Evolutionary conservation across 192 early-diverging fungal species (phyloP), one percentile per base, ranked within the genome.

Genomic region (Coemansia sp.): DNA sequence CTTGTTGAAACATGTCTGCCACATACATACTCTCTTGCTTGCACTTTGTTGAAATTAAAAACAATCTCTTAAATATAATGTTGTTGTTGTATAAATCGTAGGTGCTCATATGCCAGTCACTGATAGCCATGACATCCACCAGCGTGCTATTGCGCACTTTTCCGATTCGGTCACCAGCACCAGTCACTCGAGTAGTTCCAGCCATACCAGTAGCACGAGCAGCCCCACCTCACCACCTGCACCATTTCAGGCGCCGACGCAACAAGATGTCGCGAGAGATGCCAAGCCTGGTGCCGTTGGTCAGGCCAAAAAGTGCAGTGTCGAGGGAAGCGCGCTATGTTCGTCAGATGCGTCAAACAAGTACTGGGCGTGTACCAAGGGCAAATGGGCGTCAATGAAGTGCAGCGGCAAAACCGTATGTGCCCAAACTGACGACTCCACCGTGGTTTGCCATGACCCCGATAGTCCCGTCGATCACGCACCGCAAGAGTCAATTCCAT

Each of bases 361-460:
- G 33, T 66, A 66, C 65, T 66, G 43, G 41, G 29, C 65, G 27
- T 66, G 65, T 41, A 49, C n/a, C 9, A 46, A 66, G 24, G 43
- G 43, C 8, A 46, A 46, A 18, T 66, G 65, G 65, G 13, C 40
- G 16, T 46, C 43, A 27, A 33, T 47, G 65, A 66, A 22, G 31
- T 66, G 65, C 44, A 29, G 29, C 15, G 65, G 44, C 29, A 46
- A 66, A 42, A 66, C 13, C 46, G 43, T 66, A 10, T 66, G 65
- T 46, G 65, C 41, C 0, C 65, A 66, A 46, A 33, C 65, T 29
- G 40, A 42, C 24, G 65, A 66, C 8, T 31, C 40, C 27, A 46
- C 22, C 13, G 65, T 66, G 22, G 65, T 66, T 12, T 66, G 65
- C 65, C 65, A 66, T 22, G 65, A 66, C 18, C 65, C 65, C 16